Conservation (phyloP, 495 filamentous ascomycete species). For the Penicillium lividum region DNA sequence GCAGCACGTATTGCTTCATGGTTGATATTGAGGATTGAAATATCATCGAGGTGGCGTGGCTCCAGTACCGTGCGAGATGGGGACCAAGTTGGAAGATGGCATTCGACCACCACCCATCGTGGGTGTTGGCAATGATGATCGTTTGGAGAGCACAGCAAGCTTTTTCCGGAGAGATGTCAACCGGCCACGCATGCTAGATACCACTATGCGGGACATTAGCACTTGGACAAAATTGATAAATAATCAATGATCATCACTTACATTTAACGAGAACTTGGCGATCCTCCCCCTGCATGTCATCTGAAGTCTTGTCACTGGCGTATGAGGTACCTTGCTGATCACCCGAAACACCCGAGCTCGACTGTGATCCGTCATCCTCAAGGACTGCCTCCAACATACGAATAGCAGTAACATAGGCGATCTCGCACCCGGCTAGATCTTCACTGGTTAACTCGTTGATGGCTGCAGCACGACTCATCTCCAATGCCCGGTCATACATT, state of each 20-base stretch:
- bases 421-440: slow-evolving; percentile 84
- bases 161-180: slow-evolving; percentile 58
- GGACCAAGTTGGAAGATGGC: slow-evolving; percentile 33
- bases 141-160: slow-evolving; percentile 54
- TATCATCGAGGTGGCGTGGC: slow-evolving; percentile 34
- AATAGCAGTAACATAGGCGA: slow-evolving; percentile 90
- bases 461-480: slow-evolving; percentile 92
- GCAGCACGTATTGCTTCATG: background rate
- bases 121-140: slow-evolving; percentile 43
- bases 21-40: background rate
- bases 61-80: slow-evolving; percentile 31
- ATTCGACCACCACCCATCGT: slow-evolving; percentile 29
- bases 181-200: slow-evolving; percentile 60
- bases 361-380: slow-evolving; percentile 69
- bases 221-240: slow-evolving; percentile 1
- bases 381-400: slow-evolving; percentile 92
- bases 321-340: slow-evolving; percentile 25
- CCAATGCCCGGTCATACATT: slow-evolving; percentile 96
- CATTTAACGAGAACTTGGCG: slow-evolving; percentile 70
- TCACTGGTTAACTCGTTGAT: slow-evolving; percentile 94
- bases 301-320: slow-evolving; percentile 46
- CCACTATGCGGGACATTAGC: slow-evolving; percentile 47
- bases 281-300: slow-evolving; percentile 70
- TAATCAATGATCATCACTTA: slow-evolving; percentile 40
- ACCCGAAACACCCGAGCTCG: slow-evolving; percentile 11